These are phyloP conservation scores for Alisma plantagoaquatica DNA, from an alignment of 106 monocot genomes.

Conservation along the genomic window DNA sequence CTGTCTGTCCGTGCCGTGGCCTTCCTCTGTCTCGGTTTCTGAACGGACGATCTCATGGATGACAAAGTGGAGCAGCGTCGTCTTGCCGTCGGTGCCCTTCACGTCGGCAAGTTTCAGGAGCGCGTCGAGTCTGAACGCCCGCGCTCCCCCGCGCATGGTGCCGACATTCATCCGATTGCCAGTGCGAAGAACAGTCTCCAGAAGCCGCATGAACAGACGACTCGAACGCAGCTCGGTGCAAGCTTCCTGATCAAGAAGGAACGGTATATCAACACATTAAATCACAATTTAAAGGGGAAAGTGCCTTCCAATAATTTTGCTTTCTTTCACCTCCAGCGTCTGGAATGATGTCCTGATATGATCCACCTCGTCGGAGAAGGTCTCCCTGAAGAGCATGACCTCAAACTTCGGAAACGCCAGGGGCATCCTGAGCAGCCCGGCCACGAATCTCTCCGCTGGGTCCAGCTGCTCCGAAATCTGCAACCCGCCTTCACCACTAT, in stretches of 20 bases:
- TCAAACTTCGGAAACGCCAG: constrained; percentile 66
- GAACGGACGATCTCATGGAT: constrained; percentile 75
- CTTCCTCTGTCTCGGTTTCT: too few relatives aligned
- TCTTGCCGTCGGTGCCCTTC: constrained; percentile 87
- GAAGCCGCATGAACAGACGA: constrained; percentile 67
- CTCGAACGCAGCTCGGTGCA: constrained; percentile 89
- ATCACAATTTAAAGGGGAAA: not conserved
- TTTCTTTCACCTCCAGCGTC: constrained; percentile 47
- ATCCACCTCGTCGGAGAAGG: constrained; percentile 75
- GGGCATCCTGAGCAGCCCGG: constrained; percentile 34
- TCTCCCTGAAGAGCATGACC: constrained; percentile 68
- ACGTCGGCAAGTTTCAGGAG: constrained; percentile 85
- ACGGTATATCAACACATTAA: not conserved
- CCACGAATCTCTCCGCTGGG: constrained; percentile 59
- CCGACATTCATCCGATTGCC: constrained; percentile 95
- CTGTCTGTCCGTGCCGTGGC: too few relatives aligned
- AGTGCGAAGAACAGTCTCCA: constrained; percentile 83
- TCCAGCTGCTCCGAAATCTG: constrained; percentile 47
- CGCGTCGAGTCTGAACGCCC: constrained; percentile 92
- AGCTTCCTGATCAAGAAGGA: constrained; percentile 55
- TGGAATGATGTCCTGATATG: constrained; percentile 50
- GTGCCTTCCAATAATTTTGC: not conserved
- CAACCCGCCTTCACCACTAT: constrained; percentile 31
- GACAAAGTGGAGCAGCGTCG: constrained; percentile 89
- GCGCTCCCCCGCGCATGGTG: constrained; percentile 79